phyloP scores from a whole-genome alignment of 2,329 filamentous ascomycete species.

The Orbilia quercus region DNA sequence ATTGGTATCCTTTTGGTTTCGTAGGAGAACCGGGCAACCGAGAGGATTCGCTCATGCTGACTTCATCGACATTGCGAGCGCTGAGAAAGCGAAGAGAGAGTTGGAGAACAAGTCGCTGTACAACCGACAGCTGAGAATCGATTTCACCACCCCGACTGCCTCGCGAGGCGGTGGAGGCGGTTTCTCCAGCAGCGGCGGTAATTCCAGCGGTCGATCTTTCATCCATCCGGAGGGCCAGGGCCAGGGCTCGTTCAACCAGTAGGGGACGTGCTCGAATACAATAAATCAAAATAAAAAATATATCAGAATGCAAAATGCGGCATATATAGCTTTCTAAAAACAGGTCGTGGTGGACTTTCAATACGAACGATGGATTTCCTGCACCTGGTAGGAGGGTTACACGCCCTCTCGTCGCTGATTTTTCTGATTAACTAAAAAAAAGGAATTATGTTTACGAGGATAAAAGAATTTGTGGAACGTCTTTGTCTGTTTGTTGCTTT shows the following conservation, averaged over 20 bases:
- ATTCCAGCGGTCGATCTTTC: slow-evolving; percentile 36
- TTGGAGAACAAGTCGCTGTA: slow-evolving; percentile 72
- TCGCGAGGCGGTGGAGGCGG: slow-evolving; percentile 15
- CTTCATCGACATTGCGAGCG: slow-evolving; percentile 76
- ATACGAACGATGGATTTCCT: no score
- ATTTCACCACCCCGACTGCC: slow-evolving; percentile 69
- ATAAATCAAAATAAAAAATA: slow-evolving; percentile 4
- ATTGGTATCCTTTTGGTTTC: neutral
- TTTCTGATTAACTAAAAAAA: no score
- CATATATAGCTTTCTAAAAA: no score
- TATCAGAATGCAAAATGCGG: no score
- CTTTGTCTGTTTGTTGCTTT: neutral
- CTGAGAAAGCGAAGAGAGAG: slow-evolving; percentile 70
- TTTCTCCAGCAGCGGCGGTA: slow-evolving; percentile 15
- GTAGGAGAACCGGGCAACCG: slow-evolving; percentile 77
- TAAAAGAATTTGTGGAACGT: neutral
- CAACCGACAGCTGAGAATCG: slow-evolving; percentile 73
- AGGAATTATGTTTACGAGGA: neutral
- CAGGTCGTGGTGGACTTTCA: no score
- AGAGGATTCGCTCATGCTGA: slow-evolving; percentile 87
- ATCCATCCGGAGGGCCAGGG: slow-evolving; percentile 44
- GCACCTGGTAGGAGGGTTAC: no score
- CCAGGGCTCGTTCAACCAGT: no score
- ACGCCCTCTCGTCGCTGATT: no score
- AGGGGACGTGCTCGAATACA: neutral